Conservation (phyloP, 306 rosid genomes). For the Vicia faba region DNA sequence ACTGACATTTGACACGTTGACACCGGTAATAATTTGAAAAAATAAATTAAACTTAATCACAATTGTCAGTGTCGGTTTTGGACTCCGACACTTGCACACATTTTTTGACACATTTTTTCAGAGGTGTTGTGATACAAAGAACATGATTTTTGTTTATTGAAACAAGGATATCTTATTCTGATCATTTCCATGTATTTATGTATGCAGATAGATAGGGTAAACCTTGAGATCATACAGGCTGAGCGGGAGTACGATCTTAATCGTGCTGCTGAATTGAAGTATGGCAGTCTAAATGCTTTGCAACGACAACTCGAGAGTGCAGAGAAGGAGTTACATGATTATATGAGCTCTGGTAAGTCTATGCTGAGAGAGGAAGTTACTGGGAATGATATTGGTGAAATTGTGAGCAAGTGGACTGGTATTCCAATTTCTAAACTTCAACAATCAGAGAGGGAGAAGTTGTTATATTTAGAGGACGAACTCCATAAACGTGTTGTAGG, state of each 20-base stretch:
- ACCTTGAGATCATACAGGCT: constrained; percentile 94
- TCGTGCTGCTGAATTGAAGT: constrained; percentile 94
- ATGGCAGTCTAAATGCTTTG: constrained; percentile 89
- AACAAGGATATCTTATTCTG: constrained; percentile 9
- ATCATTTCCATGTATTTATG: constrained; percentile 17
- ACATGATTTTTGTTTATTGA: neutral
- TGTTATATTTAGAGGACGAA: constrained; percentile 87
- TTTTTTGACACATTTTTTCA: too few relatives aligned
- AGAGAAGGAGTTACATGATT: constrained; percentile 84
- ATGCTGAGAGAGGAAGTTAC: constrained; percentile 98
- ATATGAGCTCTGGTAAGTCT: constrained; percentile 89
- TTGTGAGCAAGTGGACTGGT: constrained; percentile 99
- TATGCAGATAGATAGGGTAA: constrained; percentile 88
- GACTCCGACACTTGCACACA: too few relatives aligned
- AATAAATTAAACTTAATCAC: too few relatives aligned
- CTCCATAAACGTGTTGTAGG: constrained; percentile 95
- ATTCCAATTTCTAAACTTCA: constrained; percentile 96
- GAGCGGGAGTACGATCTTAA: constrained; percentile 97
- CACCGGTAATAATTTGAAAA: too few relatives aligned
- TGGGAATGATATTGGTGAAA: constrained; percentile 86
- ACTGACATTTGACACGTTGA: too few relatives aligned
- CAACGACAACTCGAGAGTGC: constrained; percentile 82
- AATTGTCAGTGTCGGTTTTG: too few relatives aligned
- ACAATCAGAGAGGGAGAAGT: constrained; percentile 87
- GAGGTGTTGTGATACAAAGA: too few relatives aligned